Evolutionary conservation across 2,329 filamentous ascomycete species (phyloP), one percentile per base, ranked within the genome.

Genomic region (Madurella fahalii): DNA sequence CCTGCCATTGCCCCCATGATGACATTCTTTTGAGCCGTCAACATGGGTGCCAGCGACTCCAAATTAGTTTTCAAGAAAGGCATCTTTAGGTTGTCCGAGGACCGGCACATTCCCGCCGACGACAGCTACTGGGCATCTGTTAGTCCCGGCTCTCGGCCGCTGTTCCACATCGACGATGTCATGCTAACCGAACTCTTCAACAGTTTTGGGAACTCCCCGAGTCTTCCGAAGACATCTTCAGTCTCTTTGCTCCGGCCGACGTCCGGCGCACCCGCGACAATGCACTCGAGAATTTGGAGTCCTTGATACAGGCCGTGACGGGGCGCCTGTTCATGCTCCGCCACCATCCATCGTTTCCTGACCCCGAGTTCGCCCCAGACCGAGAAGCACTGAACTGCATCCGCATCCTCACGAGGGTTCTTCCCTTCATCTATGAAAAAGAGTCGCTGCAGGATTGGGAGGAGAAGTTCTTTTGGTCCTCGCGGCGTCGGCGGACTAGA

Each of bases 41-140:
- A 62, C 53, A 99, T 99, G 94, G 94, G 94, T 73, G 93, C 93
- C 69, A 96, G 93, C 74, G 93, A 97, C 77, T 97, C 93, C 67
- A 97, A 97, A 81, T 85, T 97, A 69, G 90, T 93, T 69, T 97
- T 99, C 82, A 97, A 96, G 76, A 90, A 95, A 75, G 93, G 92
- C 74, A 95, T 97, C 76, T 96, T 97, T 77, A 85, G 89, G 69
- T 84, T 99, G 56, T 94, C 91, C n/a, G 91, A 96, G 71, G 88
- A 95, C 71, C 85, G 86, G 62, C 81, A 89, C 69, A 96, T 97
- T 68, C 81, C 90, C 57, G 84, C 90, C 53, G 87, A 94, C 72
- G 90, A 96, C 75, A 79, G 84, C 16, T 96, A 96, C 76, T 99
- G 94, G 94, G 86, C 88, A 61, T 89, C 90, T 70, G 91, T 95